These are phyloP conservation scores for Aaosphaeria arxii DNA, from an alignment of 2,329 filamentous ascomycete genomes.

Conservation along the genomic window DNA sequence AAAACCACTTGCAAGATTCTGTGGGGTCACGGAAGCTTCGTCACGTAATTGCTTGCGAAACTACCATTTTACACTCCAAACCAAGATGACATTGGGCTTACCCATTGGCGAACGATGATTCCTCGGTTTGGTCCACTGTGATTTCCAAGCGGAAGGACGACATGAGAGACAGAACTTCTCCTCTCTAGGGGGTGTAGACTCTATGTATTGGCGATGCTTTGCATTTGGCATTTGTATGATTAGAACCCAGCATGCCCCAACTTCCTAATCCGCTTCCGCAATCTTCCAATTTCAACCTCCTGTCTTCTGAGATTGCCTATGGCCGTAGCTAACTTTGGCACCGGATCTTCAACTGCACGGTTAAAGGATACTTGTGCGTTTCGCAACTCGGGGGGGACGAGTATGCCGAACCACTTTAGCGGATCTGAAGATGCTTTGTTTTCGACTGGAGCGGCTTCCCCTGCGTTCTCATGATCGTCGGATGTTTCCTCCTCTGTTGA, in stretches of 20 bases:
- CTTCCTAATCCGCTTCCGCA: slow-evolving; percentile 47
- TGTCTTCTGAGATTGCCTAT: slow-evolving; percentile 60
- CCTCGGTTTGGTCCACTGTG: no score
- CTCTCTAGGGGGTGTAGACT: no score
- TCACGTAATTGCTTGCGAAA: no score
- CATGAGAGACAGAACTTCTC: no score
- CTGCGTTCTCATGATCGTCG: slow-evolving; percentile 1
- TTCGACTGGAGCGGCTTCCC: slow-evolving; percentile 3
- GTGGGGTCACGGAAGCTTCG: no score
- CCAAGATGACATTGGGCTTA: no score
- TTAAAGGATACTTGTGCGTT: slow-evolving; percentile 60
- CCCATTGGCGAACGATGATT: no score
- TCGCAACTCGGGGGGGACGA: slow-evolving; percentile 48
- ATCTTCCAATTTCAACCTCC: slow-evolving; percentile 65
- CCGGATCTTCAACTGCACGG: slow-evolving; percentile 53
- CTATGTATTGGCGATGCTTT: no score
- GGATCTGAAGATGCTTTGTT: slow-evolving; percentile 47
- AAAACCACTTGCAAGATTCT: no score
- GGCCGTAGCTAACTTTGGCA: slow-evolving; percentile 59
- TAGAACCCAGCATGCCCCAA: slow-evolving; percentile 3
- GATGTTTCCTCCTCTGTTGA: not conserved
- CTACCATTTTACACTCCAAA: no score
- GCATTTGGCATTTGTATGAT: no score
- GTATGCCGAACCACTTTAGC: slow-evolving; percentile 54
- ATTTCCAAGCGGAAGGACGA: no score